Conservation (phyloP, 352 stramenopile genomes). For the Globisporangium echinulatum region DNA sequence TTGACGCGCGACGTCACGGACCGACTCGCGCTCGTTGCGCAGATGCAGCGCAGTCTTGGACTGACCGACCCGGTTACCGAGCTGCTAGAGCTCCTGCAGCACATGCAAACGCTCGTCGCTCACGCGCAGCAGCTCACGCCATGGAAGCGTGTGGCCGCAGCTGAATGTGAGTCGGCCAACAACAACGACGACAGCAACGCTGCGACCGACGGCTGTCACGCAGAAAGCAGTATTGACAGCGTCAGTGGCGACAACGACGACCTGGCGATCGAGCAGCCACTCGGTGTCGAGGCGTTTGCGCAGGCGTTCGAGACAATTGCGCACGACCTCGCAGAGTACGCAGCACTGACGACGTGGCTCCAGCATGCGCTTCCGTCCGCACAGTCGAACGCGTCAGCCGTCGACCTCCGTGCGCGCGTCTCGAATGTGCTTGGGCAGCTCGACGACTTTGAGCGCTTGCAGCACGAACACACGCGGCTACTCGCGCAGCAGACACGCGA, state of each 20-base stretch:
- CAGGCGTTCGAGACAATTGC: constrained; percentile 22
- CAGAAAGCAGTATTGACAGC: no score
- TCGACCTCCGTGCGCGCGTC: constrained; percentile 24
- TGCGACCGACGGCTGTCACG: no score
- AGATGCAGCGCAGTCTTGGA: constrained; percentile 20
- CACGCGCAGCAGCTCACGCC: constrained; percentile 15
- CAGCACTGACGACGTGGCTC: constrained; percentile 18
- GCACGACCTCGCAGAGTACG: constrained; percentile 21
- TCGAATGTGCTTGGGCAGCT: constrained; percentile 21
- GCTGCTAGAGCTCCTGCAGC: constrained; percentile 23
- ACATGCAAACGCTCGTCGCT: constrained; percentile 3
- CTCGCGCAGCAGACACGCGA: neutral
- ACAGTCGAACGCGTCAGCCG: constrained; percentile 17
- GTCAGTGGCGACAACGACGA: neutral
- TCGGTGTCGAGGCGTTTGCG: constrained; percentile 11
- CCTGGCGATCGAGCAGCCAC: neutral
- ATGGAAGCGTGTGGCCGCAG: constrained; percentile 4
- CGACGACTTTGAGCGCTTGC: constrained; percentile 12
- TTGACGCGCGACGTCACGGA: constrained; percentile 32
- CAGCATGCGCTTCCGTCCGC: constrained; percentile 25
- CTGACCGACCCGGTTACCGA: constrained; percentile 25
- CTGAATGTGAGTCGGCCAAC: neutral
- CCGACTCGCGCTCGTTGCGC: constrained; percentile 24
- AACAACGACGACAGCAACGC: neutral
- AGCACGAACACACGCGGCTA: neutral